Percentiles rank a stretch among this genome's conserved stretches.
These are phyloP conservation scores for Emergomyces pasteurianus DNA, from an alignment of 2,329 filamentous ascomycete genomes.

Conservation along the genomic window DNA sequence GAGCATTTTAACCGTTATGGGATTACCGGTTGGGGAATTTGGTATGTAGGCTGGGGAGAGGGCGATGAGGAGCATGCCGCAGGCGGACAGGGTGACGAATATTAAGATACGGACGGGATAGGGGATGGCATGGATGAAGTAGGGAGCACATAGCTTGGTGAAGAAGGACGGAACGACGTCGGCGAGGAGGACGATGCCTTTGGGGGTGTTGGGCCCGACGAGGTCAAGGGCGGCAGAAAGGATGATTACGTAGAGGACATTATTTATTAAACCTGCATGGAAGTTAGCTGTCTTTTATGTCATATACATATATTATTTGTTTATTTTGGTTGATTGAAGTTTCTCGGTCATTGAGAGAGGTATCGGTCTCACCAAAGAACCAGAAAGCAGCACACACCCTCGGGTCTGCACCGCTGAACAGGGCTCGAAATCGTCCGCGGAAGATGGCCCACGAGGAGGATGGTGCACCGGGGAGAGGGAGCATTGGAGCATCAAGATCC, in stretches of 20 bases:
- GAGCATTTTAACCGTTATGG: constrained; percentile 62
- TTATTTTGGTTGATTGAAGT: background rate
- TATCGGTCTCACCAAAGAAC: constrained; percentile 63
- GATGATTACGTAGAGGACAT: constrained; percentile 95
- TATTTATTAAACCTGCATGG: constrained; percentile 70
- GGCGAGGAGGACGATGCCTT: constrained; percentile 83
- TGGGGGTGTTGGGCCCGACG: constrained; percentile 74
- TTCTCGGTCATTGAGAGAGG: background rate
- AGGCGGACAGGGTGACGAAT: constrained; percentile 63
- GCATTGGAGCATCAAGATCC: constrained; percentile 14
- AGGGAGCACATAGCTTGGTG: constrained; percentile 78
- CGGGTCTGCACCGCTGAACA: constrained; percentile 57
- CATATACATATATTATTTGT: background rate
- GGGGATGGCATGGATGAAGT: constrained; percentile 81
- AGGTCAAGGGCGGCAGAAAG: constrained; percentile 91
- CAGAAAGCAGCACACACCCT: constrained; percentile 74
- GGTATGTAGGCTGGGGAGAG: constrained; percentile 50
- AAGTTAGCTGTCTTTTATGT: background rate
- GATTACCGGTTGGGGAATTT: constrained; percentile 19
- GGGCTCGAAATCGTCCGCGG: constrained; percentile 48
- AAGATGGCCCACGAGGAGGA: constrained; percentile 64
- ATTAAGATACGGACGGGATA: constrained; percentile 63
- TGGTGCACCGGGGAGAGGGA: constrained; percentile 47
- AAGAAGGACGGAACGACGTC: constrained; percentile 84
- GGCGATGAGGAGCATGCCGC: constrained; percentile 81